A percentile compares a stretch with the other conserved stretches of the same genome.
These are phyloP conservation scores for Atkinsonella texensis DNA, from an alignment of 2,329 filamentous ascomycete species.

Conservation along the genomic window DNA sequence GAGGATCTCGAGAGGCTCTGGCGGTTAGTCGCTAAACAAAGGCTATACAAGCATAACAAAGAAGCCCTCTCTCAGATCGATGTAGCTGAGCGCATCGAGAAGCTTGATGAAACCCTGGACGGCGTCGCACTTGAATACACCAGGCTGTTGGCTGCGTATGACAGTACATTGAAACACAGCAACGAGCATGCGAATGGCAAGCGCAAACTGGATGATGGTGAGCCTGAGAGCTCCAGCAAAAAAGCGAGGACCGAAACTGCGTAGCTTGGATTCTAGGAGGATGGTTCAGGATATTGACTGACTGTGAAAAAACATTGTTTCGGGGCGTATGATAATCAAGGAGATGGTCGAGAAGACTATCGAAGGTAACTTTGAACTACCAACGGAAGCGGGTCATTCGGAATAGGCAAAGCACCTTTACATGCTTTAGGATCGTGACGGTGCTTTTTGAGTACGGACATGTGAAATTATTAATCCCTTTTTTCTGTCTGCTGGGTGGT, in stretches of 20 bases:
- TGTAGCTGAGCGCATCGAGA: conserved; percentile 53
- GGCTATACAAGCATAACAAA: conserved; percentile 64
- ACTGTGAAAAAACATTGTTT: not conserved
- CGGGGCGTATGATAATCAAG: not conserved
- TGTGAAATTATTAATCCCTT: not conserved
- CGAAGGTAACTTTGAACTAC: not conserved
- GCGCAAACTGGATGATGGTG: conserved; percentile 30
- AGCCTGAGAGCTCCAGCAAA: conserved; percentile 25
- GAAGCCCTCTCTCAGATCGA: conserved; percentile 61
- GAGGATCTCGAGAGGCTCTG: conserved; percentile 57
- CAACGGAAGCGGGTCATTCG: not conserved
- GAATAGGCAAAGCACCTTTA: not conserved
- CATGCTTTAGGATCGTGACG: not conserved
- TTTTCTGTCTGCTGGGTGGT: not conserved
- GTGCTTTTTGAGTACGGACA: not conserved
- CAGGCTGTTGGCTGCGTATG: conserved; percentile 42
- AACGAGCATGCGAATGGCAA: conserved; percentile 26
- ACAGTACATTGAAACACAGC: conserved; percentile 23
- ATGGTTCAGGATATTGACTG: not conserved
- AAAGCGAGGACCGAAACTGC: conserved; percentile 30
- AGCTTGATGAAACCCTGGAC: conserved; percentile 56
- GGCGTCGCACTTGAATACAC: conserved; percentile 63
- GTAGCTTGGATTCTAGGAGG: conserved; percentile 5
- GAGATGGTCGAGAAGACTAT: not conserved
- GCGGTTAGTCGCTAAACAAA: conserved; percentile 63